Evolutionary conservation across 768 basidiomycete genomes (phyloP), one percentile per base, ranked within the genome.

Genomic region (Hygrophorus russula): DNA sequence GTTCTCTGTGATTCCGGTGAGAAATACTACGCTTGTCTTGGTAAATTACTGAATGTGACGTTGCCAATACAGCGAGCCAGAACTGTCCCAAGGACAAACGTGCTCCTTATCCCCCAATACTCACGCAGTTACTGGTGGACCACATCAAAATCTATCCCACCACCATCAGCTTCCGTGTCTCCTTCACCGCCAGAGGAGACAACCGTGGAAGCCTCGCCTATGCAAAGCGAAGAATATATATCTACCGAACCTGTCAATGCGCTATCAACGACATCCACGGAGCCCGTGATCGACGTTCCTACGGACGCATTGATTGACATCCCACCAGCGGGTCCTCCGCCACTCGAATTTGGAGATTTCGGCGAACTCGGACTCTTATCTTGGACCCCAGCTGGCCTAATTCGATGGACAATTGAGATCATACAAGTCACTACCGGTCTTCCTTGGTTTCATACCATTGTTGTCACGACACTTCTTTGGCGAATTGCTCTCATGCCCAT

Each of bases 381-480:
- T 13, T 84, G 77, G 74, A 65, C 72, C 37, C 86, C 85, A 2
- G 72, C 76, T 0, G 84, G 82, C 0, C 50, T 82, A 28, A 63
- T 78, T 14, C 68, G 73, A 34, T 77, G 73, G 71, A 63, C 74
- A 13, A 64, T 85, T 39, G 86, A 90, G 58, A 49, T 76, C 38
- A 58, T 87, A 42, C 76, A 89, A 49, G 78, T 88, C 40, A 60
- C 68, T 38, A 76, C 77, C 0, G 80, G 78, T 30, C 60, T 90
- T 46, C 80, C 83, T 0, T 92, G 90, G 88, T 85, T 85, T 65
- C 76, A 79, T 69, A 82, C 87, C 38, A 85, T 92, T 60, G 61
- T 89, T 35, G 65, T 62, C 4, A 76, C 78, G 20, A 76, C 80
- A 19, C 43, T 81, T 9, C 54, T 78, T 55, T 77, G 82, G 67